A percentile compares a stretch with the other conserved stretches of the same genome.
Evolutionary conservation across 164 flowering plant species (phyloP).

Genomic region (Warburgia ugandensis): DNA sequence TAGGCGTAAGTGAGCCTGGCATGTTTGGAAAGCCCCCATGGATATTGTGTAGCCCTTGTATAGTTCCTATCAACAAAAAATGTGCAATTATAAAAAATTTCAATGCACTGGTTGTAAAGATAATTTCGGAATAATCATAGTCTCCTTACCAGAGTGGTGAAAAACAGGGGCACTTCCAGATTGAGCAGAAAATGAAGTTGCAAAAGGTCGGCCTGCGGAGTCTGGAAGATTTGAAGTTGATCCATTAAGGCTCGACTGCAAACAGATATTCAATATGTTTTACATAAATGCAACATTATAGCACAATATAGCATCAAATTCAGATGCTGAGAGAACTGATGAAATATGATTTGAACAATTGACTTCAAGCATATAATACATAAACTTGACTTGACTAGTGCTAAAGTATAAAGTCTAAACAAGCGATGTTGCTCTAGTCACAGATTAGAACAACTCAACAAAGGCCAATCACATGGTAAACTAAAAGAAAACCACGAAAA

Average conservation of each 20-base stretch:
- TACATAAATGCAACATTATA: background rate
- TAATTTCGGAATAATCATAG: conserved; percentile 4
- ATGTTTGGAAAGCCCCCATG: conserved; percentile 72
- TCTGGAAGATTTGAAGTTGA: conserved; percentile 74
- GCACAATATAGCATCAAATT: background rate
- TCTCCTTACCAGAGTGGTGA: conserved; percentile 57
- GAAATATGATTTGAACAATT: background rate
- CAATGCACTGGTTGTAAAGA: background rate
- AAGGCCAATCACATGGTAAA: background rate
- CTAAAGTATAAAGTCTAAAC: no score
- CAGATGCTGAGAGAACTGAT: background rate
- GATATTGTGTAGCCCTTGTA: conserved; percentile 69
- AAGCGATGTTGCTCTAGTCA: no score
- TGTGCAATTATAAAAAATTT: background rate
- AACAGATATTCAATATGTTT: conserved; percentile 1
- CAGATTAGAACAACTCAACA: no score
- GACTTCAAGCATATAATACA: no score
- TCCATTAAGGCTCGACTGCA: conserved; percentile 64
- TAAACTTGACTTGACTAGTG: no score
- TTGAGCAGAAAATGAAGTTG: conserved; percentile 69
- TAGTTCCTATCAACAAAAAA: conserved; percentile 27
- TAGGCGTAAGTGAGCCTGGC: conserved; percentile 57
- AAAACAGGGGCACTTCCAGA: conserved; percentile 67
- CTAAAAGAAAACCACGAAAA: no score
- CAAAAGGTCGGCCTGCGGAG: conserved; percentile 52